Conservation (phyloP, 2,329 filamentous ascomycete genomes). For the Rhinocladiella mackenziei region DNA sequence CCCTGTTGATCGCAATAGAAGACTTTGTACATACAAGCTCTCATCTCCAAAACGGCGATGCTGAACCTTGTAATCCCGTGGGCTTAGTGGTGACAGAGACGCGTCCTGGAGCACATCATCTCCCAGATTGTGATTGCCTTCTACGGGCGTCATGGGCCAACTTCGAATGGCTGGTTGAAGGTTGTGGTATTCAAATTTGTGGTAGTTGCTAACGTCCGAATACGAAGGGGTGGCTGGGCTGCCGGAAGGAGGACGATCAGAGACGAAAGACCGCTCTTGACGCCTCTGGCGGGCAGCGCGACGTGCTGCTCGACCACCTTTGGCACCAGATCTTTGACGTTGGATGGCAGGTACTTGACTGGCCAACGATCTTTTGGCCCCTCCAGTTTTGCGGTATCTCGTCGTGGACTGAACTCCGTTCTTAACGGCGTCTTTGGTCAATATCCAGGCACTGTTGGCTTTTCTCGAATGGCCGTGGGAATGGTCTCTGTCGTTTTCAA, state of each 20-base stretch:
- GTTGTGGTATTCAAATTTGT: slow-evolving; percentile 13
- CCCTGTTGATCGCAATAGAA: slow-evolving; percentile 10
- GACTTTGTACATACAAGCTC: slow-evolving; percentile 6
- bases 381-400: slow-evolving; percentile 55
- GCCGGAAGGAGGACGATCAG: slow-evolving; percentile 8
- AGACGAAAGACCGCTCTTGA: slow-evolving; percentile 13
- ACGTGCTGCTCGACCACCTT: slow-evolving; percentile 40
- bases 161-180: slow-evolving; percentile 6
- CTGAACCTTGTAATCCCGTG: slow-evolving; percentile 6
- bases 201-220: slow-evolving; percentile 21
- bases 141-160: slow-evolving; percentile 19
- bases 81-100: slow-evolving; percentile 8
- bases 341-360: slow-evolving; percentile 39
- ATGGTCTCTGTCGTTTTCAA: slow-evolving; percentile 34
- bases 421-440: slow-evolving; percentile 65
- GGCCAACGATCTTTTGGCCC: slow-evolving; percentile 38
- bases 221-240: slow-evolving; percentile 19
- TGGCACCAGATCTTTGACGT: slow-evolving; percentile 41
- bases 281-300: slow-evolving; percentile 31
- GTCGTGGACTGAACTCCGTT: slow-evolving; percentile 83
- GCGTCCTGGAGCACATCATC: slow-evolving; percentile 9
- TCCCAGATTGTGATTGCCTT: slow-evolving; percentile 9
- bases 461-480: slow-evolving; percentile 55
- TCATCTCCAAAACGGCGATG: slow-evolving; percentile 10
- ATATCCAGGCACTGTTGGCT: slow-evolving; percentile 70